Evolutionary conservation across 768 basidiomycete genomes (phyloP).

Genomic region (Kwoniella heveanensis): DNA sequence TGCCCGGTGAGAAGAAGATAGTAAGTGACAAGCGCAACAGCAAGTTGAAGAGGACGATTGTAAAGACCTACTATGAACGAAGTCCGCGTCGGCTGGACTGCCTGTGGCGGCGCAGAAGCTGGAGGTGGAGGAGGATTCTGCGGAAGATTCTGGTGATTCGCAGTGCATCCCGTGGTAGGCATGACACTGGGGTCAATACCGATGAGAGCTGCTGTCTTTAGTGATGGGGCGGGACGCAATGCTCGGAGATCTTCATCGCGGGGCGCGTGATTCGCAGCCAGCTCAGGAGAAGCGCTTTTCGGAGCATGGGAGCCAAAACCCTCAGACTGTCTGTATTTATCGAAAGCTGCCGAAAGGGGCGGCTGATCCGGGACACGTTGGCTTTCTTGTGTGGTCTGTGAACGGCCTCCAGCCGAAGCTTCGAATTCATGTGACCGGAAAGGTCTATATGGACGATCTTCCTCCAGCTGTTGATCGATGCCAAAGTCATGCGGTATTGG

Average conservation of each 20-base stretch:
- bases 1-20: conserved; percentile 10
- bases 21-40: conserved; percentile 8
- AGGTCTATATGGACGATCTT: conserved; percentile 22
- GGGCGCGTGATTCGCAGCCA: neutral
- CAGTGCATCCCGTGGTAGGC: neutral
- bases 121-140: neutral
- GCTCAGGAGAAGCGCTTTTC: neutral
- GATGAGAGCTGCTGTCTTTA: too few relatives aligned
- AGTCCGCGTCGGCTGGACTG: neutral
- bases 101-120: neutral
- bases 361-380: too few relatives aligned
- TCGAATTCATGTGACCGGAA: conserved; percentile 9
- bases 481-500: neutral
- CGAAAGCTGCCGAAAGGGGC: neutral
- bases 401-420: neutral
- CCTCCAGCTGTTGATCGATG: conserved; percentile 13
- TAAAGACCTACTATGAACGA: conserved; percentile 43
- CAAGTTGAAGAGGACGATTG: neutral
- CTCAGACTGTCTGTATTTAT: neutral
- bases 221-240: neutral
- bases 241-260: neutral
- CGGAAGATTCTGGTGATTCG: neutral
- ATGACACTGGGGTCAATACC: neutral
- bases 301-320: neutral
- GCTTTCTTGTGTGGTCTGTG: neutral